These are phyloP conservation scores for Cystobasidium slooffiae DNA, from an alignment of 1,284 basidiomycete genomes.

Conservation along the genomic window DNA sequence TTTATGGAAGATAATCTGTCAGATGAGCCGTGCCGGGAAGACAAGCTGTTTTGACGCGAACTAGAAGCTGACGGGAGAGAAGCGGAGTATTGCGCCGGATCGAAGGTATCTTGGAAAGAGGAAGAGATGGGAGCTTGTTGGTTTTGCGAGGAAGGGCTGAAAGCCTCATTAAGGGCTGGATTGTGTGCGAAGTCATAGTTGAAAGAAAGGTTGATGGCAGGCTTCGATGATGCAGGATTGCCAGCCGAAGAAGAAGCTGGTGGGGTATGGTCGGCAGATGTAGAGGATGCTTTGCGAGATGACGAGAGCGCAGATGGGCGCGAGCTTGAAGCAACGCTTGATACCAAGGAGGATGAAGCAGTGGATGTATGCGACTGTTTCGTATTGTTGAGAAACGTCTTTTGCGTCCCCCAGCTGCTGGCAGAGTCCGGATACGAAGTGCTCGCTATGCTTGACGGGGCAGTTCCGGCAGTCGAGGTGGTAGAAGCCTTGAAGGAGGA, in stretches of 20 bases:
- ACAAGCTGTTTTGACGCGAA: background rate
- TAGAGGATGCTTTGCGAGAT: conserved; percentile 8
- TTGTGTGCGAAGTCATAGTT: conserved; percentile 31
- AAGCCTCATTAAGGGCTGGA: conserved; percentile 4
- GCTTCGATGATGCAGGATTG: background rate
- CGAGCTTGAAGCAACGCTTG: background rate
- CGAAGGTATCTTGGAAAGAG: background rate
- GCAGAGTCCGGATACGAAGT: conserved; percentile 25
- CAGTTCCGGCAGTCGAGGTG: conserved; percentile 16
- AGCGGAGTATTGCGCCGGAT: conserved; percentile 17
- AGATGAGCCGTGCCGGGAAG: conserved; percentile 6
- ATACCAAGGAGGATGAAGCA: background rate
- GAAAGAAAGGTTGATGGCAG: background rate
- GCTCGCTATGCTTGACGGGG: conserved; percentile 26
- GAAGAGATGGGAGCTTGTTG: background rate
- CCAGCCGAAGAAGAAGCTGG: background rate
- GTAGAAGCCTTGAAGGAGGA: conserved; percentile 27
- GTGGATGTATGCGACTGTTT: conserved; percentile 8
- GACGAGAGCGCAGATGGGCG: background rate
- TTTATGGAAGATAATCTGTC: background rate
- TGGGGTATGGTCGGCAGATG: conserved; percentile 4
- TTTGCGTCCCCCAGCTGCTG: conserved; percentile 24
- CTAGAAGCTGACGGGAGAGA: conserved; percentile 11
- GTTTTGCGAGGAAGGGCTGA: background rate
- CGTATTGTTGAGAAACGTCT: conserved; percentile 9